Evolutionary conservation across 371 early-diverging fungal genomes (phyloP), one percentile per base, ranked within the genome.

Genomic region (Apophysomyces sp.): DNA sequence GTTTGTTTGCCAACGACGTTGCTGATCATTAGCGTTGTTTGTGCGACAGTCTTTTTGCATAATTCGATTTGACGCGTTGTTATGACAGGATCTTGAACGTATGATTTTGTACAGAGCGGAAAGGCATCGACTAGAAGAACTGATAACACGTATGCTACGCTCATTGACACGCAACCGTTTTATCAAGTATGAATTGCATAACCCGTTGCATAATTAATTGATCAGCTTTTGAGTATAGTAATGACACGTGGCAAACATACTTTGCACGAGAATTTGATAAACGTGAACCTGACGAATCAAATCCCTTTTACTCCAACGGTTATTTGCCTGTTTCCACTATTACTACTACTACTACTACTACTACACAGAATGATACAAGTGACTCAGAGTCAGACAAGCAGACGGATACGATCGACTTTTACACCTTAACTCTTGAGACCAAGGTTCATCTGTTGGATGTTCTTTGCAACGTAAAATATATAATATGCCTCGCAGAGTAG

Each of bases 201-300:
- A 0, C 32, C 21, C 32, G 16, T 31, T 36, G 37, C 37, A 36
- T 53, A 31, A 26, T 53, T 28, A 31, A 57, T 28, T 32, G 52
- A 13, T 58, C 4, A 18, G 32, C 31, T 57, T 30, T 41, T 9
- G 37, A n/a, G 26, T 7, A 13, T 74, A 88, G 88, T 31, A 61
- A 68, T 11, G 80, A 82, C 28, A 86, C 78, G 39, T 88, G 89
- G 89, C 79, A 82, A 66, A 70, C 57, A 51, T 82, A 81, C 40
- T 78, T 82, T 58, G 67, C 74, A 2, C 75, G 74, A 55, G 87
- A 86, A 61, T 81, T 80, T 32, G 81, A 78, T 24, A 82, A 79
- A 30, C 75, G 82, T 28, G 71, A 66, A 37, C 58, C 44, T 11
- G 68, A 74, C 0, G 44, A 61, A 30, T 30, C n/a, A 16, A 80